A percentile compares a stretch with the other conserved stretches of the same genome.
These are phyloP conservation scores for Hibiscus syriacus DNA, from an alignment of 345 rosid genomes.

Conservation along the genomic window DNA sequence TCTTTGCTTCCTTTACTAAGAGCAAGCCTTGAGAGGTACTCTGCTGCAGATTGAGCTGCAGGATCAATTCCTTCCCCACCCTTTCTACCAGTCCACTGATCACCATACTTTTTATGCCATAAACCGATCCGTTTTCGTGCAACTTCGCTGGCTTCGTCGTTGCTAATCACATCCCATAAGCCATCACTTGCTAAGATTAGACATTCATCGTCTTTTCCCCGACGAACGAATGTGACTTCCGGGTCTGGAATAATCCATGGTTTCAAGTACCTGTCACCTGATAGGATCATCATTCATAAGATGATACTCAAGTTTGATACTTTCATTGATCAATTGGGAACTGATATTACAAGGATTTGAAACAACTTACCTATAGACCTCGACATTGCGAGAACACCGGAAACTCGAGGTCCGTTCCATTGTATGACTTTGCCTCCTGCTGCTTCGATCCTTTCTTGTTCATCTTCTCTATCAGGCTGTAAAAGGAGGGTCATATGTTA, in stretches of 20 bases:
- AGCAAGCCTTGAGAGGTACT: constrained; percentile 2
- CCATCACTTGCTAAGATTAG: constrained; percentile 79
- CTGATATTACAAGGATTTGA: neutral
- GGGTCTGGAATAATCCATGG: constrained; percentile 73
- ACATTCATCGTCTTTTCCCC: constrained; percentile 61
- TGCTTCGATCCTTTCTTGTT: constrained; percentile 66
- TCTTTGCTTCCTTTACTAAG: neutral
- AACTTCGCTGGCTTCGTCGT: constrained; percentile 51
- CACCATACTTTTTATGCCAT: constrained; percentile 54
- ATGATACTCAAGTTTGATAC: neutral
- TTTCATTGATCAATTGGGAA: neutral
- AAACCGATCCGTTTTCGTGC: constrained; percentile 50
- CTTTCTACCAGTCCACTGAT: constrained; percentile 17
- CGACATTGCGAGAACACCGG: constrained; percentile 79
- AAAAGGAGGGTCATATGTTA: constrained; percentile 1
- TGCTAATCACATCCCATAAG: constrained; percentile 72
- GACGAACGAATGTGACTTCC: constrained; percentile 41
- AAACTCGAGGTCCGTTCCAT: neutral
- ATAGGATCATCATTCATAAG: neutral
- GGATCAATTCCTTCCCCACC: constrained; percentile 24
- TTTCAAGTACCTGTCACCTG: constrained; percentile 67
- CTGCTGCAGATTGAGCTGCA: neutral
- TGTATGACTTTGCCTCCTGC: constrained; percentile 44
- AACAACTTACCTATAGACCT: constrained; percentile 54
- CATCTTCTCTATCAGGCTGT: constrained; percentile 85